Base-by-base conservation (phyloP, 2,329 filamentous ascomycete species). In the Stagonosporopsis cucurbitacearum region DNA sequence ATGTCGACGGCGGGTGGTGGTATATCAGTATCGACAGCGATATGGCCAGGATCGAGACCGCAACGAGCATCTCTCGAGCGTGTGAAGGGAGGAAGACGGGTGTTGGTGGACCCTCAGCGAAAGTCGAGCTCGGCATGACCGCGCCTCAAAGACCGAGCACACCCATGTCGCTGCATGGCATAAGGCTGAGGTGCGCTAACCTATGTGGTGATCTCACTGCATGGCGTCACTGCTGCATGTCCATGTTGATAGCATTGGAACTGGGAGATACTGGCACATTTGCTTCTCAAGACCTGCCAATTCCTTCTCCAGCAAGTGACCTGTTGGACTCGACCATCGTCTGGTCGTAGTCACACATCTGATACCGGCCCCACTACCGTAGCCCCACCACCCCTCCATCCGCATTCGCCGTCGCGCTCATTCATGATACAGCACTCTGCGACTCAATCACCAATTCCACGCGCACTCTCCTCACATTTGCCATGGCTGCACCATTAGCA, bases 1-100 rank as follows among this genome's bases (percentile, higher is more conserved):
- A 76, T 73, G 70, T 68, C 22, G 71, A 70, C 2, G 67, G 72
- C n/a, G 73, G 73, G 47, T 71, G 69, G 44, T 67, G 66, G 60
- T 75, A 76, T 15, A 75, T 50, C 19, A 76, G 64, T 17, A 75
- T 61, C 4, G 73, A 72, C 39, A 75, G 66, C 55, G 74, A 76
- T 43, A 75, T 66, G 32, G 70, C 68, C 30, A 77, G 60, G 12
- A 75, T 55, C n/a, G 74, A 73, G 45, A 75, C 67, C 43, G 70
- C 74, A 49, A 76, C 64, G 48, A 77, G 66, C 74, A 77, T 77
- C 50, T 68, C 72, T 69, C 64, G 59, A 41, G 43, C 33, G 61
- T 56, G 40, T 50, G 43, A 49, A 53, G 37, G 41, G 19, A 30
- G 36, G 32, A 54, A 44, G 40, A 53, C 32, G 36, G 35, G 44